phyloP scores from a whole-genome alignment of 495 filamentous ascomycete species.

The Cryomyces antarcticus region DNA sequence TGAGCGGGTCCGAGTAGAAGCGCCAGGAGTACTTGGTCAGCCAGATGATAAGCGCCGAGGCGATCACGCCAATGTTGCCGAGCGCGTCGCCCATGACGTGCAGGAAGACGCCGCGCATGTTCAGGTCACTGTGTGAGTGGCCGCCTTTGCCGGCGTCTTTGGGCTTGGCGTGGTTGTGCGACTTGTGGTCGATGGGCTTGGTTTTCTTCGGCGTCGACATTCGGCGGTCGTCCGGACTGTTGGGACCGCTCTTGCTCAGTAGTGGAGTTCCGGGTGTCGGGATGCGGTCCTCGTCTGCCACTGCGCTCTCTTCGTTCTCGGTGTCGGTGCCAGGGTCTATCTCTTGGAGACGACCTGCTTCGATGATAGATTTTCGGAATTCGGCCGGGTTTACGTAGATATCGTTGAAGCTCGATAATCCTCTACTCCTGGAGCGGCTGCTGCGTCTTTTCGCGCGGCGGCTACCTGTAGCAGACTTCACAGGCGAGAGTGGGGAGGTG shows the following conservation, averaged over 20 bases:
- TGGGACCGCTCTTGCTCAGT: constrained; percentile 7
- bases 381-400: constrained; percentile 77
- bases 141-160: constrained; percentile 38
- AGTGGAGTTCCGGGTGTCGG: constrained; percentile 11
- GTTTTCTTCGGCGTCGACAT: constrained; percentile 1
- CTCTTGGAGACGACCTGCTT: constrained; percentile 37
- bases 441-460: constrained; percentile 6
- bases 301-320: constrained; percentile 28
- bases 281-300: constrained; percentile 25
- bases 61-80: constrained; percentile 91
- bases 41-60: constrained; percentile 86
- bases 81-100: constrained; percentile 93
- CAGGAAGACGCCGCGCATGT: constrained; percentile 93
- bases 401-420: constrained; percentile 25
- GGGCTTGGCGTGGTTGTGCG: constrained; percentile 69
- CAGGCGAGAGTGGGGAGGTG: neutral
- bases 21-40: constrained; percentile 47
- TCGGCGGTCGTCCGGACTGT: too few species aligned
- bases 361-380: constrained; percentile 80
- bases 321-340: constrained; percentile 29
- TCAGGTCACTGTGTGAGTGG: constrained; percentile 72
- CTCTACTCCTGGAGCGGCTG: constrained; percentile 17
- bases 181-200: constrained; percentile 25
- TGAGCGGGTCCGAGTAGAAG: constrained; percentile 72
- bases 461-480: neutral